A percentile compares a stretch with the other conserved stretches of the same genome.
These are phyloP conservation scores for Diutina ranongensis DNA, from an alignment of 1,139 yeast genomes.

Conservation along the genomic window DNA sequence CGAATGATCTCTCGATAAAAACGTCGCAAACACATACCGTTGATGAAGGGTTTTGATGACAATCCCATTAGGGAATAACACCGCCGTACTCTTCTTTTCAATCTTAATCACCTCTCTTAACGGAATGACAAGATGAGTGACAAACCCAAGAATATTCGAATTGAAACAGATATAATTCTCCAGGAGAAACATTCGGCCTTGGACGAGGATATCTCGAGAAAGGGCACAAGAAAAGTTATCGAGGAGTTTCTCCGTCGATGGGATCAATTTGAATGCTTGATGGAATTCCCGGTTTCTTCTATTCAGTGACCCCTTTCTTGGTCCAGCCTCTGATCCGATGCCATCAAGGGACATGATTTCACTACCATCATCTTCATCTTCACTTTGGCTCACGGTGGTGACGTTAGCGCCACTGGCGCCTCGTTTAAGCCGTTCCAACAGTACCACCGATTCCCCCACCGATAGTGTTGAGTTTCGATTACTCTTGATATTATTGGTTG, in stretches of 20 bases:
- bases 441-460: background rate
- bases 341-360: constrained; percentile 4
- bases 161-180: constrained; percentile 54
- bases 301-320: constrained; percentile 1
- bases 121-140: constrained; percentile 55
- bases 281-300: constrained; percentile 46
- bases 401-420: background rate
- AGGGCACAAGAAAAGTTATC: constrained; percentile 66
- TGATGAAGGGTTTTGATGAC: constrained; percentile 61
- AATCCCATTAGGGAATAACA: constrained; percentile 65
- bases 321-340: background rate
- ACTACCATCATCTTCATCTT: constrained; percentile 7
- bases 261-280: constrained; percentile 43
- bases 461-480: background rate
- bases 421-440: constrained; percentile 1
- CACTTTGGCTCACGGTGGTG: constrained; percentile 3
- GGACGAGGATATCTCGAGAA: constrained; percentile 58
- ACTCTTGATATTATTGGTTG: background rate
- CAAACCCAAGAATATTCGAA: constrained; percentile 66
- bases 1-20: constrained; percentile 54
- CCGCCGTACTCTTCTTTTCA: constrained; percentile 64
- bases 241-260: constrained; percentile 40
- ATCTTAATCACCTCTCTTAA: constrained; percentile 59
- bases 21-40: constrained; percentile 62
- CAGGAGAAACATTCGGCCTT: constrained; percentile 58